Percentiles rank a stretch among this genome's conserved stretches.
phyloP scores from a whole-genome alignment of 805 yeast genomes.

The Barnettozyma californica region DNA sequence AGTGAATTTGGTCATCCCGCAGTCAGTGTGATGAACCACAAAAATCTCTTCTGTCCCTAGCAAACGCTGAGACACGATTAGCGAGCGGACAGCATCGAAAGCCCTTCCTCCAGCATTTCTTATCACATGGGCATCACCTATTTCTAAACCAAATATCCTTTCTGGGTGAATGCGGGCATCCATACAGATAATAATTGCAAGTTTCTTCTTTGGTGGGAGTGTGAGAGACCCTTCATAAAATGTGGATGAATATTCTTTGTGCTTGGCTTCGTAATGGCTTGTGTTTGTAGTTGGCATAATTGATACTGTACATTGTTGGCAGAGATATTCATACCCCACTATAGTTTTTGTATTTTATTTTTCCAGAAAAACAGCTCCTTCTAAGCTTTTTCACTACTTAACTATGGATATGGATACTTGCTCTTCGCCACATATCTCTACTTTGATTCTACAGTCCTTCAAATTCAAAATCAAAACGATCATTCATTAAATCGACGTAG shows the following conservation, averaged over 20 bases:
- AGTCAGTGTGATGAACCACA: slow-evolving; percentile 36
- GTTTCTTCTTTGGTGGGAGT: slow-evolving; percentile 19
- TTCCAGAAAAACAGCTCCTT: no score
- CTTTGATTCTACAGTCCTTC: background rate
- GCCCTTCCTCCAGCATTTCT: slow-evolving; percentile 42
- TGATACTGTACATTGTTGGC: background rate
- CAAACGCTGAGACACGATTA: slow-evolving; percentile 35
- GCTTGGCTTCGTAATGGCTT: background rate
- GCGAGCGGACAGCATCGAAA: slow-evolving; percentile 32
- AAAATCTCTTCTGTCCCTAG: slow-evolving; percentile 36
- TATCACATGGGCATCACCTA: slow-evolving; percentile 39
- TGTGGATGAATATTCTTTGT: background rate
- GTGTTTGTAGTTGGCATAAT: no score
- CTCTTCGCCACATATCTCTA: no score
- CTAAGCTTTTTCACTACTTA: no score
- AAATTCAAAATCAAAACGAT: background rate
- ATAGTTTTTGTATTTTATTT: no score
- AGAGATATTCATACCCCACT: background rate
- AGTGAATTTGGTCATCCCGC: slow-evolving; percentile 37
- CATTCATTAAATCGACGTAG: background rate
- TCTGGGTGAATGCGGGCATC: slow-evolving; percentile 3
- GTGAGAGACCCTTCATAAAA: background rate
- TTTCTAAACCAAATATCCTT: slow-evolving; percentile 22
- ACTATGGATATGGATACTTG: no score
- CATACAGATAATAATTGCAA: slow-evolving; percentile 34